Evolutionary conservation across 2,329 filamentous ascomycete species (phyloP), one percentile per base, ranked within the genome.

Genomic region (Fusarium coffeatum): DNA sequence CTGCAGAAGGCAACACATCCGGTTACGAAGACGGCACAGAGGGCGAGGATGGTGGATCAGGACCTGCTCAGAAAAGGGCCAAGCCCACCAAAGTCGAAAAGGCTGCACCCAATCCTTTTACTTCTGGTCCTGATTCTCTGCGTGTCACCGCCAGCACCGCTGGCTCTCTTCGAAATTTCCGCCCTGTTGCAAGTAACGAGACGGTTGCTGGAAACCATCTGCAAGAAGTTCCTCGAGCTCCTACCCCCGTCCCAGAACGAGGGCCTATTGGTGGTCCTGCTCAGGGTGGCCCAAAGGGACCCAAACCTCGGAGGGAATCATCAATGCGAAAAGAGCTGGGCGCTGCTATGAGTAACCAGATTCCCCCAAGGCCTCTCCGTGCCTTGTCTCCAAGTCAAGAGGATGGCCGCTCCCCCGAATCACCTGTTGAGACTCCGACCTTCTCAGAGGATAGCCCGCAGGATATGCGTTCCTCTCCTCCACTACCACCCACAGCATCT

Each of bases 121-220:
- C 91, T 54, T 86, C 88, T 41, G 90, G 89, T 30, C 88, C 90
- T 12, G 93, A 96, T 50, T 97, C 93, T 6, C 84, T 98, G 27
- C 88, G 94, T 50, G 93, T 97, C n/a, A 91, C 93, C 64, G 95
- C 95, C 48, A 97, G 93, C 77, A 97, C 93, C 18, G 92, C 94
- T 46, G 93, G 93, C 43, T 97, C 94, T 8, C 86, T 98, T 62
- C 92, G 95, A 45, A 91, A 90, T 49, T 92, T 97, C 78, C 88
- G 94, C 46, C 95, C 95, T 6, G 86, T 93, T 59, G 82, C 86
- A 25, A 84, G 81, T 5, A 81, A 80, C 27, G 84, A 85, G 20
- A 77, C 79, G 6, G 76, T 82, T 6, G 65, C 76, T 30, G 81
- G 80, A 34, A 85, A 78, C 49, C 88, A 92, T 72, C 80, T 92